Percentiles rank a stretch among this genome's conserved stretches.
These are phyloP conservation scores for Metschnikowia drakensbergensis DNA, from an alignment of 805 yeast species.

Conservation along the genomic window DNA sequence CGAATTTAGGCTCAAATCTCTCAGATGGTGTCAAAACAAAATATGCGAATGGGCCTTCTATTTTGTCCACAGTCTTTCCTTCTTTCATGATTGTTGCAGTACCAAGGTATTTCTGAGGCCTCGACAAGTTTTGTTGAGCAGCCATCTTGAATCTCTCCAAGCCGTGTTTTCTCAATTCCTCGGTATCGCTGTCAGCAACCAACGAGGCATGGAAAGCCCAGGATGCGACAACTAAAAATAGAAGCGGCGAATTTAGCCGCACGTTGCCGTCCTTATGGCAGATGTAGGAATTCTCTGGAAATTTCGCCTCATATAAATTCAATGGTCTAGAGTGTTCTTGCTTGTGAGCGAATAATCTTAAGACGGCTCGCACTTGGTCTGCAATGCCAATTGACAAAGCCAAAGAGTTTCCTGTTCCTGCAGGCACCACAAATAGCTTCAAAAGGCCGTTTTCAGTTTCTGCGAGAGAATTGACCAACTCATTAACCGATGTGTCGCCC, in stretches of 20 bases:
- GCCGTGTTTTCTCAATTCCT: slow-evolving; percentile 63
- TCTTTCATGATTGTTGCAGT: slow-evolving; percentile 17
- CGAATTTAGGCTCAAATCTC: slow-evolving; percentile 56
- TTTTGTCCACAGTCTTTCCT: slow-evolving; percentile 6
- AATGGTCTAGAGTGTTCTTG: slow-evolving; percentile 28
- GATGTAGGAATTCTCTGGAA: slow-evolving; percentile 35
- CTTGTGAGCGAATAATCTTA: slow-evolving; percentile 30
- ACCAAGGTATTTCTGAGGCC: slow-evolving; percentile 53
- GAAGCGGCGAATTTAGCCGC: slow-evolving; percentile 19
- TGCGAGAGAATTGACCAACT: slow-evolving; percentile 56
- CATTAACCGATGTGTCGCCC: slow-evolving; percentile 84
- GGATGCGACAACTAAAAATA: slow-evolving; percentile 63
- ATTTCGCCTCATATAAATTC: slow-evolving; percentile 40
- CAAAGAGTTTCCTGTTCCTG: slow-evolving; percentile 86
- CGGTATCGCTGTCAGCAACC: slow-evolving; percentile 74
- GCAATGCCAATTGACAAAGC: slow-evolving; percentile 53
- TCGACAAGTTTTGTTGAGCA: slow-evolving; percentile 49
- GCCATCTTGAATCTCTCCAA: slow-evolving; percentile 66
- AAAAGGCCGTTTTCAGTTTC: slow-evolving; percentile 9
- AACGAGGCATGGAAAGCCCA: slow-evolving; percentile 87
- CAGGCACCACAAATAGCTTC: slow-evolving; percentile 49
- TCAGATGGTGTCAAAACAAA: slow-evolving; percentile 54
- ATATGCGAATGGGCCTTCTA: slow-evolving; percentile 47
- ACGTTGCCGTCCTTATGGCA: slow-evolving; percentile 19
- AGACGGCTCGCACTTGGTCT: slow-evolving; percentile 27